A percentile compares a stretch with the other conserved stretches of the same genome.
phyloP scores from a whole-genome alignment of 2,329 filamentous ascomycete species.

The Fusarium siculi region DNA sequence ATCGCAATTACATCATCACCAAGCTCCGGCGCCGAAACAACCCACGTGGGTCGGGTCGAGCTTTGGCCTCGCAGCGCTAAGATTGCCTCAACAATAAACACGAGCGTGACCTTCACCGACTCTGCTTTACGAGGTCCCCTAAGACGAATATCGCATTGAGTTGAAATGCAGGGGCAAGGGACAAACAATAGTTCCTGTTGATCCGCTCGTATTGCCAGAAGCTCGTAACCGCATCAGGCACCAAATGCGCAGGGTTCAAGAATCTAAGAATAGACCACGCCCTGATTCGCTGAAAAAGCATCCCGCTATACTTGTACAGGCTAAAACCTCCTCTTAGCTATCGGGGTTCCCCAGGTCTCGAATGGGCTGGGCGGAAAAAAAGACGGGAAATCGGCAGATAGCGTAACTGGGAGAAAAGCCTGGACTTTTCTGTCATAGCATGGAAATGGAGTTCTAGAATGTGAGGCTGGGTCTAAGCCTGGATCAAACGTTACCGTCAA shows the following conservation, averaged over 20 bases:
- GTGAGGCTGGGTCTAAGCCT: neutral
- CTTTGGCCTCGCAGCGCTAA: neutral
- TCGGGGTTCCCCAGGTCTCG: constrained; percentile 7
- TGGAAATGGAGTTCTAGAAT: neutral
- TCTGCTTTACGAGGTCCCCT: constrained; percentile 13
- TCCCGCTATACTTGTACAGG: accelerated
- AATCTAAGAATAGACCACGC: constrained; percentile 6
- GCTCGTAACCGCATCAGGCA: constrained; percentile 3
- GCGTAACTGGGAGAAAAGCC: accelerated
- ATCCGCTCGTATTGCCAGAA: constrained; percentile 11
- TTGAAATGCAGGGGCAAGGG: neutral
- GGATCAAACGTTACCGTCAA: neutral
- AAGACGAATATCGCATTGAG: neutral
- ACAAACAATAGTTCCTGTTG: neutral
- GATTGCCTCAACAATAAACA: neutral
- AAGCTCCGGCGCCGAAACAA: neutral
- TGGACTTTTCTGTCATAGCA: constrained; percentile 3
- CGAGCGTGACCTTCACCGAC: neutral
- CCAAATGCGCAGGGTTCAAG: neutral
- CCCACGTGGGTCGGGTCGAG: neutral
- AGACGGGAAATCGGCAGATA: neutral
- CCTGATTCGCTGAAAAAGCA: neutral
- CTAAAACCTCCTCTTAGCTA: neutral
- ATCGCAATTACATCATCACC: neutral
- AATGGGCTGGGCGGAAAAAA: neutral